phyloP scores from a whole-genome alignment of 805 yeast species.

The Pichia membranifaciens region DNA sequence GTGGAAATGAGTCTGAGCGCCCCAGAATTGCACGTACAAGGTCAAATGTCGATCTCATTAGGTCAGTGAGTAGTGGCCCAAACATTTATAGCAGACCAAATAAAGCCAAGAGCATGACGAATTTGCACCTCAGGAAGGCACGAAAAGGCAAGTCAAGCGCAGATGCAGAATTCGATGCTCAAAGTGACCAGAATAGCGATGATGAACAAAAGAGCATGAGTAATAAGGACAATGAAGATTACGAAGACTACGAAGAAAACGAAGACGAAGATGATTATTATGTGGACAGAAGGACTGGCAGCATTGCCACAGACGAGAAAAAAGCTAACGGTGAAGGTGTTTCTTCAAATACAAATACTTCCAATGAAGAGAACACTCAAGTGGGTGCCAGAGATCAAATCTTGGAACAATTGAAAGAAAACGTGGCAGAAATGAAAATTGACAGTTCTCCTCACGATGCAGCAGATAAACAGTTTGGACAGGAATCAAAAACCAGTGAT shows the following conservation, averaged over 20 bases:
- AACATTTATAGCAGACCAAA: neutral
- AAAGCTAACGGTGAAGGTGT: too few relatives aligned
- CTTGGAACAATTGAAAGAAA: too few relatives aligned
- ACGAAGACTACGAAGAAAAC: neutral
- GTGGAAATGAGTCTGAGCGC: conserved; percentile 17
- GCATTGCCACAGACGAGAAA: too few relatives aligned
- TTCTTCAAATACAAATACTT: too few relatives aligned
- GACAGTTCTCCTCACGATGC: too few relatives aligned
- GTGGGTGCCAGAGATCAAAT: too few relatives aligned
- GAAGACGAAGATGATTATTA: neutral
- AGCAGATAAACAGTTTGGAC: too few relatives aligned
- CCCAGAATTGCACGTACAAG: conserved; percentile 23
- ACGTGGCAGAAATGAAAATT: too few relatives aligned
- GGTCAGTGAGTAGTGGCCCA: neutral
- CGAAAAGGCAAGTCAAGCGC: neutral
- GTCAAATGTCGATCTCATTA: conserved; percentile 18
- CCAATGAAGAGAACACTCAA: too few relatives aligned
- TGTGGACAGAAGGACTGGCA: too few relatives aligned
- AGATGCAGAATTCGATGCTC: neutral
- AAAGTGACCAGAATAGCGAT: neutral
- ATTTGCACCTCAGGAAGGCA: conserved; percentile 21
- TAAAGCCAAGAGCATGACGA: conserved; percentile 25
- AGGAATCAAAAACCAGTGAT: too few relatives aligned
- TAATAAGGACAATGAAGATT: neutral
- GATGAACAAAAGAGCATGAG: neutral